Conservation (phyloP, 2,329 filamentous ascomycete genomes). For the Hymenoscyphus scutula region DNA sequence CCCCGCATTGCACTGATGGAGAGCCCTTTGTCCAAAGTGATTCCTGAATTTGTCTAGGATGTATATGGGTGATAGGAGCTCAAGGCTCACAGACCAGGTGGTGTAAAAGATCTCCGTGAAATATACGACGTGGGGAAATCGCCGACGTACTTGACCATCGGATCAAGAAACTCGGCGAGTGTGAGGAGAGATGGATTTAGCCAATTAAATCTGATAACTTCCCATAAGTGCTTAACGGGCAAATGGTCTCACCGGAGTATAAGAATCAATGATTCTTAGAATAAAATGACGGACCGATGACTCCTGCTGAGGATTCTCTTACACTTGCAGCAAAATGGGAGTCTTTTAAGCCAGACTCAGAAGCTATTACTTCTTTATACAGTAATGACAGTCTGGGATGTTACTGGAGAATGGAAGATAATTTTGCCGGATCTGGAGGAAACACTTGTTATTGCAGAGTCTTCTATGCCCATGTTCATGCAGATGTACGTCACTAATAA, state of each 20-base stretch:
- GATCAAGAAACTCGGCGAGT: slow-evolving; percentile 6
- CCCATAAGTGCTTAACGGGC: too few species aligned
- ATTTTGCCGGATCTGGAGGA: not conserved
- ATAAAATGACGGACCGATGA: too few species aligned
- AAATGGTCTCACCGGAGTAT: too few species aligned
- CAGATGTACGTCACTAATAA: not conserved
- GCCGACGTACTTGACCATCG: not conserved
- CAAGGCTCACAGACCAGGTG: not conserved
- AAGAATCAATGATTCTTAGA: too few species aligned
- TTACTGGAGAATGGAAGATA: not conserved
- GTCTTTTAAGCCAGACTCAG: not conserved
- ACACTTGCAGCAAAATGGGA: not conserved
- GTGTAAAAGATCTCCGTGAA: not conserved
- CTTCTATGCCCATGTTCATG: not conserved
- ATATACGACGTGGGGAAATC: not conserved
- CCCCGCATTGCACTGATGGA: too few species aligned
- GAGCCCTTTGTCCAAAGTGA: not conserved
- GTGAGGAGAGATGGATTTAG: slow-evolving; percentile 13
- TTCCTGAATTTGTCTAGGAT: not conserved
- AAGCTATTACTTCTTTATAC: too few species aligned
- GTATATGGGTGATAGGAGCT: not conserved
- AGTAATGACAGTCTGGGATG: too few species aligned
- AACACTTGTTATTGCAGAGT: not conserved
- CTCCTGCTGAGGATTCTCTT: not conserved
- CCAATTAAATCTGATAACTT: not conserved